A percentile compares a stretch with the other conserved stretches of the same genome.
Conservation (phyloP, 257 asterid genomes). For the Coffea canephora region DNA sequence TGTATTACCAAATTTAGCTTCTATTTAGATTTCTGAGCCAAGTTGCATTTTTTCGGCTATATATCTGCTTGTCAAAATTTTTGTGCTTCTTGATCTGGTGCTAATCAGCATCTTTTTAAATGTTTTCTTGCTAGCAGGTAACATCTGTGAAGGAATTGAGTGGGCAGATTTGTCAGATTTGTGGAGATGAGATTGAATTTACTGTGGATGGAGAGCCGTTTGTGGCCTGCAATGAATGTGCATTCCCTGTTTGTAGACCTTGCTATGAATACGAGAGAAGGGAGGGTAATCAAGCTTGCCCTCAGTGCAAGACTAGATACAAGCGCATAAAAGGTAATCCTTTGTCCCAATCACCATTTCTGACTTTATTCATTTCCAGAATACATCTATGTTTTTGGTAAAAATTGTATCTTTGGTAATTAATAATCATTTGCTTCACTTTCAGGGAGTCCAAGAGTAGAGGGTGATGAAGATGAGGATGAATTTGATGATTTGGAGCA, state of each 20-base stretch:
- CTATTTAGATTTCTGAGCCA: slow-evolving; percentile 33
- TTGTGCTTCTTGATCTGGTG: slow-evolving; percentile 32
- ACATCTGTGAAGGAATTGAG: slow-evolving; percentile 89
- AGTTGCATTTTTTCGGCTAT: slow-evolving; percentile 4
- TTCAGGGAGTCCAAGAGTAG: slow-evolving; percentile 89
- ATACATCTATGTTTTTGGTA: background rate
- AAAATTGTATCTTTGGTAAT: background rate
- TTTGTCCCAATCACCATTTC: background rate
- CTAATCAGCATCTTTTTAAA: background rate
- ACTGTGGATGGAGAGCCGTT: slow-evolving; percentile 82
- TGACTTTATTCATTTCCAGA: background rate
- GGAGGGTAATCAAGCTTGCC: slow-evolving; percentile 95
- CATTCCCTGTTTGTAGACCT: slow-evolving; percentile 82
- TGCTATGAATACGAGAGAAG: slow-evolving; percentile 91
- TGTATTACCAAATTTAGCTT: slow-evolving; percentile 32
- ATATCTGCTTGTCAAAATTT: background rate
- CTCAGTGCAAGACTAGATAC: slow-evolving; percentile 96
- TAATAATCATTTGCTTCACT: slow-evolving; percentile 5
- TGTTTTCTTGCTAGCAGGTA: slow-evolving; percentile 47
- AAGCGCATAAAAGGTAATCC: slow-evolving; percentile 78
- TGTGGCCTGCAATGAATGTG: slow-evolving; percentile 94
- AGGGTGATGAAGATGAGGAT: slow-evolving; percentile 96
- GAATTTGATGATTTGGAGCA: slow-evolving; percentile 91
- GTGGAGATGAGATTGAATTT: slow-evolving; percentile 91
- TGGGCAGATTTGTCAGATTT: slow-evolving; percentile 96